phyloP scores from a whole-genome alignment of 495 filamentous ascomycete species.

The Trichoderma gamsii region DNA sequence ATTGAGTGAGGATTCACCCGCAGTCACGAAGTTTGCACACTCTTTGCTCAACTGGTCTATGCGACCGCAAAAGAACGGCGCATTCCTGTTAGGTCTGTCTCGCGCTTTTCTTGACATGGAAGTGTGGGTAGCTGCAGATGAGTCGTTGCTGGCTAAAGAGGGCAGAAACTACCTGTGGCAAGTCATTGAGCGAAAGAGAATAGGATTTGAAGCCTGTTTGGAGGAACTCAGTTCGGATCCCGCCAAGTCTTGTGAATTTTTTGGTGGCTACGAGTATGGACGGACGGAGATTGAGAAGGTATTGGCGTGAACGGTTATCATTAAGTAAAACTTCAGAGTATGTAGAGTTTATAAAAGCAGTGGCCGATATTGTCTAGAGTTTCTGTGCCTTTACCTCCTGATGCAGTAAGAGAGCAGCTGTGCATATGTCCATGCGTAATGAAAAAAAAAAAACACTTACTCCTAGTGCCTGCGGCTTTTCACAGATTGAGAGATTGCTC shows the following conservation, averaged over 20 bases:
- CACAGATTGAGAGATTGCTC: not conserved
- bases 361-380: not conserved
- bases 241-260: not conserved
- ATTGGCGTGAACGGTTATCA: not conserved
- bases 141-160: slow-evolving; percentile 3
- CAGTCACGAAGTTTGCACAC: not conserved
- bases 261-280: slow-evolving; percentile 1
- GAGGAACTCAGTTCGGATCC: not conserved
- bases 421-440: not conserved
- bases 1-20: not conserved
- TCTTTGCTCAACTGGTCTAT: not conserved
- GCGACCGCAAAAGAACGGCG: not conserved
- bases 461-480: not conserved
- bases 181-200: not conserved
- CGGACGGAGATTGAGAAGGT: slow-evolving; percentile 1
- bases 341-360: not conserved
- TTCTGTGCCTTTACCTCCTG: not conserved
- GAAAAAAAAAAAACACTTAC: too few relatives aligned
- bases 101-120: slow-evolving; percentile 13
- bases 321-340: not conserved
- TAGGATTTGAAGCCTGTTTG: not conserved
- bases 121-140: not conserved
- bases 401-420: not conserved
- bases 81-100: not conserved
- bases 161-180: not conserved